phyloP scores from a whole-genome alignment of 192 early-diverging fungal genomes.

The Backusella circina region DNA sequence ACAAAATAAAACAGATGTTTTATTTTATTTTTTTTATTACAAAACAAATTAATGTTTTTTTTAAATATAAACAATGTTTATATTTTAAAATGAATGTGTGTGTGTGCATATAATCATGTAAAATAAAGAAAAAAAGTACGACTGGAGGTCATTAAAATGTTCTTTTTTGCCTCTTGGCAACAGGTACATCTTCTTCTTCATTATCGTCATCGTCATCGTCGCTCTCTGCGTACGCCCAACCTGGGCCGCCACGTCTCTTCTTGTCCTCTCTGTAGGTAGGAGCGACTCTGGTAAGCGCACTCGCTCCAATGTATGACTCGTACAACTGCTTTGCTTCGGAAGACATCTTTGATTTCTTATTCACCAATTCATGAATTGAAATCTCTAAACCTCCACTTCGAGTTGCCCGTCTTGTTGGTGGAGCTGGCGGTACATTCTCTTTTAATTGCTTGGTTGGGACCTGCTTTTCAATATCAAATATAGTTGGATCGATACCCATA shows the following conservation, averaged over 20 bases:
- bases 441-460: background rate
- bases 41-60: too few relatives aligned
- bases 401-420: background rate
- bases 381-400: background rate
- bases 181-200: background rate
- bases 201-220: background rate
- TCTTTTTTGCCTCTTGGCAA: too few relatives aligned
- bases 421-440: background rate
- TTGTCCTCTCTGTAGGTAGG: background rate
- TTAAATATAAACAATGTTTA: too few relatives aligned
- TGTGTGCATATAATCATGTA: too few relatives aligned
- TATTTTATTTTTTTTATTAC: too few relatives aligned
- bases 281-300: background rate
- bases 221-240: background rate
- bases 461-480: slow-evolving; percentile 39
- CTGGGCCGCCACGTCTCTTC: background rate
- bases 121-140: too few relatives aligned
- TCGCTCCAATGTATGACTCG: background rate
- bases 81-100: too few relatives aligned
- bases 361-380: background rate
- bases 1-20: too few relatives aligned
- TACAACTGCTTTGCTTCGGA: background rate
- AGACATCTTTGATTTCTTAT: background rate
- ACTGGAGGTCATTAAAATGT: too few relatives aligned
- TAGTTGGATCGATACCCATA: slow-evolving; percentile 41